Conservation (phyloP, 2,329 filamentous ascomycete genomes). For the Colletotrichum trifolii region DNA sequence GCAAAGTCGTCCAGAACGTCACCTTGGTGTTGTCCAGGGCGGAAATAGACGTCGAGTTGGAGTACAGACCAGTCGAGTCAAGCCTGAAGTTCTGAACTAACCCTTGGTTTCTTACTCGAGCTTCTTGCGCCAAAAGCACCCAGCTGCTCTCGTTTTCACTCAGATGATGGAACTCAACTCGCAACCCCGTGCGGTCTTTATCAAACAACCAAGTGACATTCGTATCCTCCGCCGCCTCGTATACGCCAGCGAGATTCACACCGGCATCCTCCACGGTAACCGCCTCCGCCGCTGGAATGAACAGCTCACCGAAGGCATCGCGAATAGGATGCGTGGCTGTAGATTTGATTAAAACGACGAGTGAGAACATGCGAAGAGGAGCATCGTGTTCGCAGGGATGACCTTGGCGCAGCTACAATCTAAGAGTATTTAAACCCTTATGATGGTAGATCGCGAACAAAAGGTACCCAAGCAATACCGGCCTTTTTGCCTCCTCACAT, state of each 20-base stretch:
- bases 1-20: neutral
- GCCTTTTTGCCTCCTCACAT: too few species aligned
- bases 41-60: neutral
- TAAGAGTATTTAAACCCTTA: too few species aligned
- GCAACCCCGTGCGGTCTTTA: slow-evolving; percentile 20
- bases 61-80: slow-evolving; percentile 2
- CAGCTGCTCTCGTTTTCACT: too few species aligned
- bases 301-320: slow-evolving; percentile 37
- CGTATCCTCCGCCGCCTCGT: neutral
- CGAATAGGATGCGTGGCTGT: slow-evolving; percentile 25
- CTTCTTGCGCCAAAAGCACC: slow-evolving; percentile 3
- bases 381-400: too few species aligned
- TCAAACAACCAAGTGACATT: neutral
- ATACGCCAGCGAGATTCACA: slow-evolving; percentile 34
- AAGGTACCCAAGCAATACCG: too few species aligned
- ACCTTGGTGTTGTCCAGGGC: slow-evolving; percentile 2
- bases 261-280: slow-evolving; percentile 38
- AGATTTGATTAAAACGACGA: too few species aligned
- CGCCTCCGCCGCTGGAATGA: slow-evolving; percentile 39
- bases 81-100: too few species aligned
- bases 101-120: too few species aligned
- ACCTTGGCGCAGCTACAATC: too few species aligned
- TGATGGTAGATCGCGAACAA: too few species aligned
- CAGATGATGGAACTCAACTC: neutral
- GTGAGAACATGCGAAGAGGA: too few species aligned